Conservation (phyloP, 2,329 filamentous ascomycete species). For the Stagonosporopsis chrysanthemi region DNA sequence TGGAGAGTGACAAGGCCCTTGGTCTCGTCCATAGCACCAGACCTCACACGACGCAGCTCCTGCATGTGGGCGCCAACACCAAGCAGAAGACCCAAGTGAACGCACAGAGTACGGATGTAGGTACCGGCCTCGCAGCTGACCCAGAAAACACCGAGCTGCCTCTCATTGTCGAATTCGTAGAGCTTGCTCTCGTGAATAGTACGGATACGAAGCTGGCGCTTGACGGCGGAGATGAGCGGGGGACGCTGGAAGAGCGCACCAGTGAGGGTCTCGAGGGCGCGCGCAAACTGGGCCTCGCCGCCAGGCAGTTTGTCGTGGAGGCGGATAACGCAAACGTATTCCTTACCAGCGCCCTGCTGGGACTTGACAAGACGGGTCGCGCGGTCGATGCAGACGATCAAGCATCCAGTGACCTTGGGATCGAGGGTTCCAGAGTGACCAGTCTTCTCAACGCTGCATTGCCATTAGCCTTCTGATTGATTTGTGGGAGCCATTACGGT, state of each 20-base stretch:
- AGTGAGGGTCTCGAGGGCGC: constrained; percentile 93
- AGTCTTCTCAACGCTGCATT: constrained; percentile 83
- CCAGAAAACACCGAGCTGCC: constrained; percentile 98
- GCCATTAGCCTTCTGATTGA: constrained; percentile 22
- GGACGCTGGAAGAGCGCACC: constrained; percentile 97
- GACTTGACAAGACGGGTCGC: constrained; percentile 98
- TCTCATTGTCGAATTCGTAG: constrained; percentile 95
- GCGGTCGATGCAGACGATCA: constrained; percentile 95
- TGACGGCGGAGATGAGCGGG: constrained; percentile 96
- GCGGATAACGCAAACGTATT: constrained; percentile 95
- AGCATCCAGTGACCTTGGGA: constrained; percentile 94
- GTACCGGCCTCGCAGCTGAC: constrained; percentile 98
- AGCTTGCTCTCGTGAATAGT: constrained; percentile 98
- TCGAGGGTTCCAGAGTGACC: constrained; percentile 98
- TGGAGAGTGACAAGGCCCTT: constrained; percentile 91
- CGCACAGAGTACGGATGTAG: constrained; percentile 97
- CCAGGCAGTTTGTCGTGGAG: constrained; percentile 95
- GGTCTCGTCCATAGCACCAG: constrained; percentile 92
- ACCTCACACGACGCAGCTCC: constrained; percentile 91
- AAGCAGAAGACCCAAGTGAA: constrained; percentile 80
- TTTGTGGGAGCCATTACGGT: neutral
- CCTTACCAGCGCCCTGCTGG: constrained; percentile 98
- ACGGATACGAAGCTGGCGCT: constrained; percentile 96
- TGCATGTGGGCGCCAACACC: constrained; percentile 98
- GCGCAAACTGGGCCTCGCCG: constrained; percentile 89